Evolutionary conservation across 345 rosid genomes (phyloP), one percentile per base, ranked within the genome.

Genomic region (Moringa oleifera): DNA sequence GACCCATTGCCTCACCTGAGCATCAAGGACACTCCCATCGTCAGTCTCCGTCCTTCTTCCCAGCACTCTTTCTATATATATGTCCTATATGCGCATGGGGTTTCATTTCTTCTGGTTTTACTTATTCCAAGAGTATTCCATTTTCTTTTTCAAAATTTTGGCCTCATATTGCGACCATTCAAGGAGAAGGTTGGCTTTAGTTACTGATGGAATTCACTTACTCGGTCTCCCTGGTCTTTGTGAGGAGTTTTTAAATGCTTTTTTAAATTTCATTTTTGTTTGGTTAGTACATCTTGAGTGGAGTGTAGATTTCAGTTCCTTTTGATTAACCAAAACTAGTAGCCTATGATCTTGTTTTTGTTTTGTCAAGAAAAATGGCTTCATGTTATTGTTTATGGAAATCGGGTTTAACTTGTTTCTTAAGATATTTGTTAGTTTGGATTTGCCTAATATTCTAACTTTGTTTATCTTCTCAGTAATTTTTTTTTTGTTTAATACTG

Each of bases 21-120:
- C 66, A 83, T 90, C 68, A 90, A 90, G 66, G 85, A 93, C 67
- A 87, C 91, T 57, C 94, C 98, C 56, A 91, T 95, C 81, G 97
- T 95, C 49, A 83, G 78, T 71, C 66, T 23, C 36, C 59, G 50
- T 16, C 56, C 58, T 55, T 51, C 63, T 56, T 12, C 31, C 57
- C 33, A 10, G 20, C 16, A 1, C 25, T 22, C n/a, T 31, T 17
- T 15, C 31, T 50, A 20, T 67, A 51, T n/a, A 45, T 36, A 37
- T 72, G 18, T 41, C 21, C 55, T 68, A 25, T 46, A 33, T 11
- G 37, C 11, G 37, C 11, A 11, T 33, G 37, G 6, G 6, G 37
- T 5, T 33, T 33, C 37, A 11, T 33, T 33, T 33, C 37, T 33
- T 33, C 11, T 33, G 5, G 37, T 33, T 33, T 33, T 33, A 4